A percentile compares a stretch with the other conserved stretches of the same genome.
These are phyloP conservation scores for Pyrus pyrifolia DNA, from an alignment of 306 rosid species.

Conservation along the genomic window DNA sequence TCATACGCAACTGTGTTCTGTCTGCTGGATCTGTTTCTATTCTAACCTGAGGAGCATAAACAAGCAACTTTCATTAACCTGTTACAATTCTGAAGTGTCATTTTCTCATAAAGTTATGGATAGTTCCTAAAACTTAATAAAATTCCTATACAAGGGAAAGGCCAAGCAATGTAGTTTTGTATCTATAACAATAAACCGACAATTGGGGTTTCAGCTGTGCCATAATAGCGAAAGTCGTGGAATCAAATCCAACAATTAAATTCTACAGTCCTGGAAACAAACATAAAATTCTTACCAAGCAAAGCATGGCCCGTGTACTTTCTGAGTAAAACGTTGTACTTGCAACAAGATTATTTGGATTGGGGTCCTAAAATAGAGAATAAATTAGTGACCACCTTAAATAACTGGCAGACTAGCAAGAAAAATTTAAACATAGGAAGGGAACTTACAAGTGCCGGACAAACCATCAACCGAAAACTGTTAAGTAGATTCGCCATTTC, in stretches of 20 bases:
- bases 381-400: slow-evolving; percentile 12
- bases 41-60: slow-evolving; percentile 50
- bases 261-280: background rate
- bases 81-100: background rate
- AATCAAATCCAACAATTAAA: background rate
- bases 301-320: slow-evolving; percentile 89
- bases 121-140: background rate
- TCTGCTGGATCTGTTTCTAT: slow-evolving; percentile 99
- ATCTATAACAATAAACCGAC: background rate
- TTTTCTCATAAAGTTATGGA: background rate
- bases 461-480: slow-evolving; percentile 59
- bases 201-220: background rate
- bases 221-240: background rate
- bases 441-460: slow-evolving; percentile 85
- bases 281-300: slow-evolving; percentile 62
- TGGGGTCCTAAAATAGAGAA: slow-evolving; percentile 70
- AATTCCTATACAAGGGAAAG: too few relatives aligned
- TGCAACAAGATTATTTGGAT: slow-evolving; percentile 88
- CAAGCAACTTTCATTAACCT: background rate
- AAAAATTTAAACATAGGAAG: background rate
- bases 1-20: slow-evolving; percentile 96
- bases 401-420: slow-evolving; percentile 12
- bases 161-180: background rate
- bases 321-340: slow-evolving; percentile 91
- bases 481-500: slow-evolving; percentile 82